Evolutionary conservation across 148 eudicot genomes (phyloP).

Genomic region (Fagopyrum esculentum): DNA sequence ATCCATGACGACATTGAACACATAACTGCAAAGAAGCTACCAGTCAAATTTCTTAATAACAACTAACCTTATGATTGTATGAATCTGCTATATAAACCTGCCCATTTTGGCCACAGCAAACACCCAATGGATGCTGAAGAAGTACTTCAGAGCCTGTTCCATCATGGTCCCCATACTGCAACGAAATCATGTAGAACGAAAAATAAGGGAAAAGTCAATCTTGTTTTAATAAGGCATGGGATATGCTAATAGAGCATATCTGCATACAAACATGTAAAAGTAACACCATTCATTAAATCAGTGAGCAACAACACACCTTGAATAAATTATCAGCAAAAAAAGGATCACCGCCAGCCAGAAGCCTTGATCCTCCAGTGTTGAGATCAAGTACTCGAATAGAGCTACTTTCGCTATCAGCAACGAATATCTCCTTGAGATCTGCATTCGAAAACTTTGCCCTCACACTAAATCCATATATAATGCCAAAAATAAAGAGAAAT

Average conservation of each 20-base stretch:
- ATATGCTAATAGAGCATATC: background rate
- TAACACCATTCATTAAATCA: background rate
- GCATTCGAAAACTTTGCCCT: background rate
- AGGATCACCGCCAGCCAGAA: conserved; percentile 89
- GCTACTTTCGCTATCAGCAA: conserved; percentile 99
- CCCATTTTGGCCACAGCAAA: conserved; percentile 67
- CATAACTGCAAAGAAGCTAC: background rate
- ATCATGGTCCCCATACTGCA: conserved; percentile 93
- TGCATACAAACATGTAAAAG: background rate
- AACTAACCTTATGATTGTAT: conserved; percentile 86
- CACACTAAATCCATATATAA: background rate
- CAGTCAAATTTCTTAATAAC: background rate
- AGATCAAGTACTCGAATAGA: conserved; percentile 87
- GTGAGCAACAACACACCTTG: conserved; percentile 35
- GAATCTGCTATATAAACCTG: conserved; percentile 87
- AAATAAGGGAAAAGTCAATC: conserved; percentile 5
- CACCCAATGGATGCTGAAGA: conserved; percentile 93
- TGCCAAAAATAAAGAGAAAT: background rate
- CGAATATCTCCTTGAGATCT: conserved; percentile 73
- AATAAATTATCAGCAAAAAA: conserved; percentile 82
- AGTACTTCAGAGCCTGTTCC: conserved; percentile 90
- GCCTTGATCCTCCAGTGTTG: conserved; percentile 83
- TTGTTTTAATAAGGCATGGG: conserved; percentile 2
- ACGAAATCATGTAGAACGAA: background rate
- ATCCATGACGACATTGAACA: background rate